Evolutionary conservation across 129 eudicot genomes (phyloP).

Genomic region (Artemisia annua): DNA sequence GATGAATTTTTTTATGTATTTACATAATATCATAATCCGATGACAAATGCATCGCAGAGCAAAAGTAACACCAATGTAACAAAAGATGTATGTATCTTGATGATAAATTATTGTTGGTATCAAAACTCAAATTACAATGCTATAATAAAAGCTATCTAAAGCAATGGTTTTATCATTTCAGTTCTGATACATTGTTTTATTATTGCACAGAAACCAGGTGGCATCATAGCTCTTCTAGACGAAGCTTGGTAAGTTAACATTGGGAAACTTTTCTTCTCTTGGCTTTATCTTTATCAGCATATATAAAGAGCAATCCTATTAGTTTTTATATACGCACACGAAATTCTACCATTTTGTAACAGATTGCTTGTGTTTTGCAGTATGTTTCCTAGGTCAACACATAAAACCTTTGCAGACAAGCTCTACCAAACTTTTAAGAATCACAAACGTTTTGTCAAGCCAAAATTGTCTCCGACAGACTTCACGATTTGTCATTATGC

Average conservation of each 20-base stretch:
- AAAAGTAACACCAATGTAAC: not conserved
- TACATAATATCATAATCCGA: not conserved
- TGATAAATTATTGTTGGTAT: not conserved
- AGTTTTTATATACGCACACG: conserved; percentile 9
- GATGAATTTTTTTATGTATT: not conserved
- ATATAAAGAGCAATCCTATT: not conserved
- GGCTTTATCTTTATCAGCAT: conserved; percentile 6
- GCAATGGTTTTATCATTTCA: conserved; percentile 13
- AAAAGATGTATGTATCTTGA: not conserved
- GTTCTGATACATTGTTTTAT: conserved; percentile 30
- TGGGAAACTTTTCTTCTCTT: conserved; percentile 2
- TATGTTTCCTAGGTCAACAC: conserved; percentile 98
- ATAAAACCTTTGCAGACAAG: conserved; percentile 92
- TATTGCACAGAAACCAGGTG: conserved; percentile 89
- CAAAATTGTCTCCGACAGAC: conserved; percentile 88
- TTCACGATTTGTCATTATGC: conserved; percentile 97
- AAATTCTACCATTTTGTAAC: conserved; percentile 13
- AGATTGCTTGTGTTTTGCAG: conserved; percentile 45
- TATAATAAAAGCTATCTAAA: not conserved
- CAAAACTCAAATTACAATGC: not conserved
- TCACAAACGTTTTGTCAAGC: conserved; percentile 85
- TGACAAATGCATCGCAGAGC: not conserved
- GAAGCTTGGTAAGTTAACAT: conserved; percentile 94
- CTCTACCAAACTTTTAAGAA: conserved; percentile 85
- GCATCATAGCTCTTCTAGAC: conserved; percentile 97